A percentile compares a stretch with the other conserved stretches of the same genome.
Evolutionary conservation across 2,329 filamentous ascomycete species (phyloP).

Genomic region (Alternaria sp.): DNA sequence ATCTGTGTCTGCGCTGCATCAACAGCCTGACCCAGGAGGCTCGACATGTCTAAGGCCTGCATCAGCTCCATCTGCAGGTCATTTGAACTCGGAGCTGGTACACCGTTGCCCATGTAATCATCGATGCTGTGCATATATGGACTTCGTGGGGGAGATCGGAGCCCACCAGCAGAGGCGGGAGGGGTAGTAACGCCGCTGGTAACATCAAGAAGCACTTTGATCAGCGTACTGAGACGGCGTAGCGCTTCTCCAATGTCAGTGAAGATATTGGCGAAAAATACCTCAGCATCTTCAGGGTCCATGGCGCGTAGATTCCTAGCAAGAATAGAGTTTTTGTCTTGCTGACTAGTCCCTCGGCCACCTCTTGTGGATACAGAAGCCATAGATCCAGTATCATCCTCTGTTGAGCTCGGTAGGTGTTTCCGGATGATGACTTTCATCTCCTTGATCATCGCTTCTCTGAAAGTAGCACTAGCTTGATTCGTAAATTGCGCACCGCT

Average conservation of each 20-base stretch:
- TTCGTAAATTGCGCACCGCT: conserved; percentile 81
- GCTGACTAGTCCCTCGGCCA: conserved; percentile 71
- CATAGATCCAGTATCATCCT: conserved; percentile 92
- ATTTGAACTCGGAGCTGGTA: conserved; percentile 27
- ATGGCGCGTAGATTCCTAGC: conserved; percentile 87
- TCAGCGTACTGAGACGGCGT: conserved; percentile 84
- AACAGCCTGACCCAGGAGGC: conserved; percentile 79
- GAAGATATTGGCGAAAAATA: conserved; percentile 83
- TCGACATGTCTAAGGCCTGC: conserved; percentile 78
- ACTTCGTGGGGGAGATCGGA: conserved; percentile 60
- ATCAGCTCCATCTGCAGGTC: conserved; percentile 76
- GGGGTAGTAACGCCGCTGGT: conserved; percentile 74
- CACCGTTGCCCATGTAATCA: conserved; percentile 44
- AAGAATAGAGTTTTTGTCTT: conserved; percentile 88
- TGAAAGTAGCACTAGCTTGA: conserved; percentile 82
- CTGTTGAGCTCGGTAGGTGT: conserved; percentile 88
- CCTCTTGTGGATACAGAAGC: conserved; percentile 83
- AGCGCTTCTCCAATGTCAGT: conserved; percentile 87
- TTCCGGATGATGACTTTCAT: conserved; percentile 84
- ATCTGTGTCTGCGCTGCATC: conserved; percentile 78
- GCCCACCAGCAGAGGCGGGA: conserved; percentile 48
- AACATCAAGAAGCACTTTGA: conserved; percentile 93
- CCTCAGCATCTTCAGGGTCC: conserved; percentile 84
- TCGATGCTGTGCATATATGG: conserved; percentile 55
- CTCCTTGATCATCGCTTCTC: conserved; percentile 84